Base-by-base conservation (phyloP, 352 stramenopile genomes). In the Pythium aphanidermatum region DNA sequence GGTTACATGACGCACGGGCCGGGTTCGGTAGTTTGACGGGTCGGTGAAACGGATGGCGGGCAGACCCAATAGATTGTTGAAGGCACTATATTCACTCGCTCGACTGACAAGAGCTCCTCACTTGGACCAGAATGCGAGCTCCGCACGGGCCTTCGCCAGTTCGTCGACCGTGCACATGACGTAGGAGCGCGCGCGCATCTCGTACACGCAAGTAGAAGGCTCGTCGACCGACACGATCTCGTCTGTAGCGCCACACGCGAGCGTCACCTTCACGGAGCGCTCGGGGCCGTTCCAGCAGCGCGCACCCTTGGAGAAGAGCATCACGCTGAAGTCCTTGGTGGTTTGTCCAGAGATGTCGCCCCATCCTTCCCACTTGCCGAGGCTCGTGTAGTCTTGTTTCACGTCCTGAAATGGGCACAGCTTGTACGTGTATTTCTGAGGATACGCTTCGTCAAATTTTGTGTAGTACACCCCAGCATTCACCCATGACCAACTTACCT, bases 281-380 rank as follows among this genome's bases (percentile, higher is more conserved):
- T 86, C 47, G 8, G 90, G 90, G 1, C 90, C 90, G 52, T 97
- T 97, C 85, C 87, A 97, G 68, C 90, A 98, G 24, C 78, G 84
- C 13, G 85, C 65, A 24, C 90, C 90, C 26, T 82, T 74, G 2
- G 65, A 57, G 69, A 88, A 98, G 19, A 55, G 55, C 74, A 90
- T 87, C 31, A 64, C 78, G 13, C 65, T 58, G 55, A 87, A 63
- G 52, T 76, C 66, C 25, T 39, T 16, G 9, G 40, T 25, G 17
- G 31, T 8, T 51, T 60, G 11, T n/a, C 33, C 55, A 14, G 40
- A 35, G 9, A 16, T 26, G n/a, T 52, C 48, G 11, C 44, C 65
- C 69, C 72, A 92, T 1, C 37, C 57, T 39, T 88, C 67, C 86
- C 78, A 93, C 29, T 71, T 81, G 44, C 87, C 87, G 21, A 96